Evolutionary conservation across 139 green algal species (phyloP), one percentile per base, ranked within the genome.

Genomic region (Spirogloea muscicola): DNA sequence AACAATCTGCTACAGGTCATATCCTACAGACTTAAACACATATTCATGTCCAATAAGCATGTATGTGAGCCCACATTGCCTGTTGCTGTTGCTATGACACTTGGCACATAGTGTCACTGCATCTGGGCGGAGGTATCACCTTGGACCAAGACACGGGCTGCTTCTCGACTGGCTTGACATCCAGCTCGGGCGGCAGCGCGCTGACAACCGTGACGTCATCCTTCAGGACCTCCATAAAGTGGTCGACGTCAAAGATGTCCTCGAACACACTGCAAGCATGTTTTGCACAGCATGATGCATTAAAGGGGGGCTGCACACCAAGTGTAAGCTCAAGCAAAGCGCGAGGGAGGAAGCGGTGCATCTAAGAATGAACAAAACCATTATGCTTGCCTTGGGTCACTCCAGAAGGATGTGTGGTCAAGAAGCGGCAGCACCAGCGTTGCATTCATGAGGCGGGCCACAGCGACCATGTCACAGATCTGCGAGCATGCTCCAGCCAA

Each of bases 381-480:
- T 21, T 31, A 33, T 62, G 6, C 9, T 62, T 7, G 40, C 52
- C 52, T 62, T 7, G 52, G 37, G 52, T 62, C 52, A 39, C 40
- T 62, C 52, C 52, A 79, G 43, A 78, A 79, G 41, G 71, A 79
- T 10, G 61, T 79, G 29, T 79, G 42, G 61, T 79, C 71, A 10
- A 79, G 64, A 9, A 66, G 63, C 1, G 71, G 71, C 3, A 79
- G 31, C 18, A 79, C 71, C 31, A 79, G 71, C 25, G 71, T 79
- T 25, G 77, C 63, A 18, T 79, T 79, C 61, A 79, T 41, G 27
- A 72, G 51, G 38, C 71, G 71, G 3, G 71, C 71, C 48, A 79
- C 61, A 27, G 71, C 71, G 13, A 79, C 71, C 71, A 79, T 79
- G 43, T 79, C 71, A 68, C 71, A 79, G 41, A 79, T 79, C 71